phyloP scores from a whole-genome alignment of 352 stramenopile species.

The Blastocystis hominis region DNA sequence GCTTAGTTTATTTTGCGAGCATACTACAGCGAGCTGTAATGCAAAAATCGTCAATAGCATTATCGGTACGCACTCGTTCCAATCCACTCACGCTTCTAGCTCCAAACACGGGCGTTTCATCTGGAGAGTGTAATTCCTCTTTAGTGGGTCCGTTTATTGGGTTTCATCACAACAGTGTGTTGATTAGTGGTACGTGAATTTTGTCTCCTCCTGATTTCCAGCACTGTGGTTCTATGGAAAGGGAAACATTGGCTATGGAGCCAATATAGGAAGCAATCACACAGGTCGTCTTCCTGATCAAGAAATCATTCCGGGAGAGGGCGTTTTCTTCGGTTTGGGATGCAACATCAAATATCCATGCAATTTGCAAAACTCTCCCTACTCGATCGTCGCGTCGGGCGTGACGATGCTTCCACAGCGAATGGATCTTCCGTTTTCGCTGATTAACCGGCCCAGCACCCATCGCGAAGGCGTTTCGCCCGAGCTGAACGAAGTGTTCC shows the following conservation, averaged over 20 bases:
- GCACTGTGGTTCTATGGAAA: conserved; percentile 79
- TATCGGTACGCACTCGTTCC: conserved; percentile 59
- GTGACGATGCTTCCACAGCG: conserved; percentile 77
- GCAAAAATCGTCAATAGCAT: conserved; percentile 75
- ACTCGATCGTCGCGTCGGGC: conserved; percentile 84
- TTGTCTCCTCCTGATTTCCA: conserved; percentile 56
- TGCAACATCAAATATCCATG: conserved; percentile 85
- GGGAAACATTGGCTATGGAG: conserved; percentile 82
- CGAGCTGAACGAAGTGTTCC: conserved; percentile 61
- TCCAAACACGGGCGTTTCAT: conserved; percentile 72
- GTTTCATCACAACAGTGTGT: conserved; percentile 82
- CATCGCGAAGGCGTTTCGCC: conserved; percentile 8
- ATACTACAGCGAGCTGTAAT: conserved; percentile 70
- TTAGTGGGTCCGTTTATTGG: conserved; percentile 83
- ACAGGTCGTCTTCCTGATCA: conserved; percentile 73
- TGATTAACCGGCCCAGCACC: conserved; percentile 68
- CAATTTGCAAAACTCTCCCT: conserved; percentile 79
- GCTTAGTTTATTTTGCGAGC: conserved; percentile 70
- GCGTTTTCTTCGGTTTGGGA: conserved; percentile 84
- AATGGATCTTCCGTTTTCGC: conserved; percentile 69
- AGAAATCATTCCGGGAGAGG: conserved; percentile 81
- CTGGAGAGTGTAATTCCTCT: conserved; percentile 78
- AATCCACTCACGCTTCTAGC: conserved; percentile 60
- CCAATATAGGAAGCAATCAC: conserved; percentile 91
- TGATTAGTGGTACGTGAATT: conserved; percentile 66